Base-by-base conservation (phyloP, 805 yeast species). In the Tetrapisispora taiwanensis region DNA sequence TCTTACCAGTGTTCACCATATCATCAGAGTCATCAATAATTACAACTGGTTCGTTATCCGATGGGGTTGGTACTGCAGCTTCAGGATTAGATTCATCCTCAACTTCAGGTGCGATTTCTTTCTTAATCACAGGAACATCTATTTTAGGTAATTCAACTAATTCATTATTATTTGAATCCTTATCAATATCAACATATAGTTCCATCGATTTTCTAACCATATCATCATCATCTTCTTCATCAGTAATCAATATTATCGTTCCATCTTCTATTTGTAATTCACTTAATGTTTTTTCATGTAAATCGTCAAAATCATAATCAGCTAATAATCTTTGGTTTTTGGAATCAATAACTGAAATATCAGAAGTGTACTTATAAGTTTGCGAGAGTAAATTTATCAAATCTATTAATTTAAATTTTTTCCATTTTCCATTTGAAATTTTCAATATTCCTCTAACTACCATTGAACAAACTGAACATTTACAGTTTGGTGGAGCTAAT, bases 261-360 rank as follows among this genome's bases (percentile, higher is more conserved):
- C 90, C 92, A 41, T 68, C 64, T 6, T 50, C 52, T 26, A 88
- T 66, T 9, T 83, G 82, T 14, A 81, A 60, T 1, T 74, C 75
- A 1, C 49, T 45, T 15, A 92, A 63, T 0, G 70, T 59, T 30
- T 66, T 69, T 0, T 65, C 67, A 12, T 70, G 53, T 55, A 90
- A 81, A 55, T 89, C 97, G 41, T 86, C 95, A 60, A 85, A 88
- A 56, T 90, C 98, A 46, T 72, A 72, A 63, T 92, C 98, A 53
- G 85, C 86, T 8, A 92, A 59, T 47, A 92, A 69, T 51, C 74
- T 73, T 30, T 76, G 74, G 32, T 68, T 64, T 4, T 48, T 55
- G 12, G 58, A 48, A 47, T 62, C 65, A 19, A 62, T 39, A 9
- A 63, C 38, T 0, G 68, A 60, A 4, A 59, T 46, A 32, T 61